phyloP scores from a whole-genome alignment of 148 eudicot species.

The Fagopyrum tataricum region DNA sequence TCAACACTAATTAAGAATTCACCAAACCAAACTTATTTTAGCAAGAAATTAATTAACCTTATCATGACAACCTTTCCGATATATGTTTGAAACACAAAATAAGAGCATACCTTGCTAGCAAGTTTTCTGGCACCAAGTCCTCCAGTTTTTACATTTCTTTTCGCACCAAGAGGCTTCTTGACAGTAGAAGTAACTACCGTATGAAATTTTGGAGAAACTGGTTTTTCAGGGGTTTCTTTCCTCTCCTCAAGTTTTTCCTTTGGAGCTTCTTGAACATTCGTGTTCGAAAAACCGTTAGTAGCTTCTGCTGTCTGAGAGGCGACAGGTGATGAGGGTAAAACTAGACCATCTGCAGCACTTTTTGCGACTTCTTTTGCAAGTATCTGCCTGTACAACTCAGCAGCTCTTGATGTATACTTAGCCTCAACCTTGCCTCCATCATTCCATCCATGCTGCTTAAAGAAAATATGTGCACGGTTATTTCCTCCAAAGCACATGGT shows the following conservation, averaged over 20 bases:
- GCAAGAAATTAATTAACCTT: not conserved
- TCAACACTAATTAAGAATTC: not conserved
- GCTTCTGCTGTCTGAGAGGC: slow-evolving; percentile 50
- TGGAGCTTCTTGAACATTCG: slow-evolving; percentile 30
- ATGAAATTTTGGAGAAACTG: slow-evolving; percentile 51
- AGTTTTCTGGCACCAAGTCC: slow-evolving; percentile 97
- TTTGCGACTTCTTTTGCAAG: slow-evolving; percentile 96
- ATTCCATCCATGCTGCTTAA: slow-evolving; percentile 97
- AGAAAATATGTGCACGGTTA: slow-evolving; percentile 85
- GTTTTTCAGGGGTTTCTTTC: slow-evolving; percentile 37
- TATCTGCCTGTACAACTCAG: slow-evolving; percentile 79
- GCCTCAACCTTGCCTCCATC: slow-evolving; percentile 97
- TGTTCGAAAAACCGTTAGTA: slow-evolving; percentile 52
- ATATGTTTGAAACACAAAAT: not conserved
- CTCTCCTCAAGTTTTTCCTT: slow-evolving; percentile 37
- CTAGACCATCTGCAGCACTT: slow-evolving; percentile 54
- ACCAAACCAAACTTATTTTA: not conserved
- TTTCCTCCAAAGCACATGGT: slow-evolving; percentile 91
- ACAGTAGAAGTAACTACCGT: slow-evolving; percentile 33
- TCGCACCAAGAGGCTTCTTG: slow-evolving; percentile 88
- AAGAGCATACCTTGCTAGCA: slow-evolving; percentile 57
- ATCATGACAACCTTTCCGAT: not conserved
- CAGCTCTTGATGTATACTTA: slow-evolving; percentile 94
- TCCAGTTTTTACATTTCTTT: slow-evolving; percentile 72
- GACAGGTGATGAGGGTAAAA: slow-evolving; percentile 73